phyloP scores from a whole-genome alignment of 768 basidiomycete species.

The Kwoniella sp. region DNA sequence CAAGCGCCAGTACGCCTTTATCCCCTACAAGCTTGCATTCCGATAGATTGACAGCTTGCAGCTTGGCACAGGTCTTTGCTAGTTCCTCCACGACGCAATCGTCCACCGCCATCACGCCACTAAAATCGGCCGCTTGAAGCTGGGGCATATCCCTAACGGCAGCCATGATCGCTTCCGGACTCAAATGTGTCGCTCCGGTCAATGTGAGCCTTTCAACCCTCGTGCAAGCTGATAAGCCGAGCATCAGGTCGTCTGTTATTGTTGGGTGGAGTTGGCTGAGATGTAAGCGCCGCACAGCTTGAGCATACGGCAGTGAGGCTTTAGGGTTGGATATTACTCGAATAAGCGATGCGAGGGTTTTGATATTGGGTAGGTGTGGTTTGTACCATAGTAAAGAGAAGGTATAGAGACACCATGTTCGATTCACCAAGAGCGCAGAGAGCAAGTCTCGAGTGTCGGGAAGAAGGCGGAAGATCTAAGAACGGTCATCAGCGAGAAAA shows the following conservation, averaged over 20 bases:
- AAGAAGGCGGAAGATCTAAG: slow-evolving; percentile 75
- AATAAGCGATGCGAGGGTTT: slow-evolving; percentile 77
- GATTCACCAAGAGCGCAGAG: slow-evolving; percentile 74
- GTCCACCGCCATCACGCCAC: slow-evolving; percentile 68
- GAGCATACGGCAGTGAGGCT: slow-evolving; percentile 81
- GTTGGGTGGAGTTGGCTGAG: slow-evolving; percentile 71
- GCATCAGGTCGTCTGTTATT: slow-evolving; percentile 74
- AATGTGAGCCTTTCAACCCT: slow-evolving; percentile 86
- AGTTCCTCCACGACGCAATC: slow-evolving; percentile 73
- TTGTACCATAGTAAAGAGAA: slow-evolving; percentile 95
- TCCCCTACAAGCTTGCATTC: slow-evolving; percentile 82
- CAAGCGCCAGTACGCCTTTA: slow-evolving; percentile 72
- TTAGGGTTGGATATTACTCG: slow-evolving; percentile 64
- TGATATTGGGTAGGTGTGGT: slow-evolving; percentile 70
- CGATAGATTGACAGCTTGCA: slow-evolving; percentile 90
- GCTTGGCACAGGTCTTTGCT: slow-evolving; percentile 67
- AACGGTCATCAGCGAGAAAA: not conserved
- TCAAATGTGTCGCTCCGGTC: slow-evolving; percentile 71
- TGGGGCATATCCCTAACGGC: slow-evolving; percentile 73
- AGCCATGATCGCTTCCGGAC: slow-evolving; percentile 65
- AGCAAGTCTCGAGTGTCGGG: slow-evolving; percentile 73
- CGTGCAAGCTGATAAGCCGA: slow-evolving; percentile 70
- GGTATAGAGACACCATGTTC: slow-evolving; percentile 92
- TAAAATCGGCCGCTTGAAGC: slow-evolving; percentile 82
- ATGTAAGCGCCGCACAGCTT: slow-evolving; percentile 87